Conservation (phyloP, 352 stramenopile genomes). For the Phytophthora ramorum region DNA sequence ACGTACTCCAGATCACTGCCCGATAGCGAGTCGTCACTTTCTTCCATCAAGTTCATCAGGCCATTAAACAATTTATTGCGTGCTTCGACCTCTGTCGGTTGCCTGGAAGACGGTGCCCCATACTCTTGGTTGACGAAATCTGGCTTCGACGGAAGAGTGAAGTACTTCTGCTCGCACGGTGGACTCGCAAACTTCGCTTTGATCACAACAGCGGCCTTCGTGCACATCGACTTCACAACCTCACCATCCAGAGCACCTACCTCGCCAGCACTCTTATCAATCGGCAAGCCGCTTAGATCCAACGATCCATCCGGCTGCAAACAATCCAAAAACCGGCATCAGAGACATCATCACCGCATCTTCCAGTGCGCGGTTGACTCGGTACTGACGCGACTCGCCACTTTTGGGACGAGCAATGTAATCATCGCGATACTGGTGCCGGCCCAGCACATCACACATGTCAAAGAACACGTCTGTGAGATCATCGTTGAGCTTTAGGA, state of each 20-base stretch:
- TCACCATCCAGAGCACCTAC: neutral
- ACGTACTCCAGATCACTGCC: slow-evolving; percentile 9
- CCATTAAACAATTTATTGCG: slow-evolving; percentile 17
- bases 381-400: slow-evolving; percentile 25
- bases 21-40: slow-evolving; percentile 16
- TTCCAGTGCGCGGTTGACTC: slow-evolving; percentile 20
- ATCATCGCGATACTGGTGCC: slow-evolving; percentile 20
- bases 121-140: slow-evolving; percentile 32
- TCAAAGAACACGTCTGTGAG: slow-evolving; percentile 32
- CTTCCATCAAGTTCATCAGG: slow-evolving; percentile 22
- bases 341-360: slow-evolving; percentile 36
- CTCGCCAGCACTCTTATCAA: neutral
- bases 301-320: slow-evolving; percentile 34
- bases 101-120: neutral
- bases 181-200: slow-evolving; percentile 20
- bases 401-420: slow-evolving; percentile 15
- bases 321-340: slow-evolving; percentile 39
- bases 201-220: slow-evolving; percentile 12
- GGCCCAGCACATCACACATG: slow-evolving; percentile 28
- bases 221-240: slow-evolving; percentile 2
- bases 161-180: slow-evolving; percentile 18
- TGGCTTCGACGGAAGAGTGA: slow-evolving; percentile 22
- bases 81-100: neutral
- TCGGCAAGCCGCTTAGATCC: slow-evolving; percentile 12
- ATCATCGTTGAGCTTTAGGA: slow-evolving; percentile 39